Conservation (phyloP, 2,329 filamentous ascomycete genomes). For the Dactylonectria macrodidyma region DNA sequence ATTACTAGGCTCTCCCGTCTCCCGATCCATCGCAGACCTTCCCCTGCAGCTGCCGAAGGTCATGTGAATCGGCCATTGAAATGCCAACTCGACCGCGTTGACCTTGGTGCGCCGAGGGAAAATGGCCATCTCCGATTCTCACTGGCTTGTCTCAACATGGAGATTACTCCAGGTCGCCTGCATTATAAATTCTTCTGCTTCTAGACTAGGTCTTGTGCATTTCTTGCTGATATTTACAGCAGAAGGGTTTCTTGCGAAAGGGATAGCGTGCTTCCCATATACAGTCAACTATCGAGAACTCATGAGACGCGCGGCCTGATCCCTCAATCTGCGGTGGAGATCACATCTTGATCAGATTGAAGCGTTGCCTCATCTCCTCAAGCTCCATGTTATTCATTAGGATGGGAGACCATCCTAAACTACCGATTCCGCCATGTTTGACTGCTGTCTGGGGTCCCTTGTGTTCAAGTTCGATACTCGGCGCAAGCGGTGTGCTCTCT, state of each 20-base stretch:
- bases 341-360: neutral
- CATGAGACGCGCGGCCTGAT: neutral
- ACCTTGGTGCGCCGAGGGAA: neutral
- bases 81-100: slow-evolving; percentile 18
- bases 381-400: neutral
- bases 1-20: slow-evolving; percentile 17
- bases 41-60: slow-evolving; percentile 42
- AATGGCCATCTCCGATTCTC: neutral
- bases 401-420: neutral
- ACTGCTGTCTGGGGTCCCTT: slow-evolving; percentile 17
- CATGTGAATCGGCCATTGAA: slow-evolving; percentile 42
- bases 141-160: slow-evolving; percentile 7
- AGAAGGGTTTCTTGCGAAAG: neutral
- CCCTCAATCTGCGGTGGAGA: neutral
- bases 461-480: slow-evolving; percentile 2
- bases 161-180: neutral
- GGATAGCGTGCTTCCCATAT: neutral
- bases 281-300: neutral
- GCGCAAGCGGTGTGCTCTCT: slow-evolving; percentile 20
- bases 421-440: neutral
- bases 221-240: neutral
- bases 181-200: neutral
- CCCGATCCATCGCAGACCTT: slow-evolving; percentile 30
- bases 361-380: neutral
- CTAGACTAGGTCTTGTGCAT: neutral